Base-by-base conservation (phyloP, 2,329 filamentous ascomycete species). In the Xylariomycetidae sp. region DNA sequence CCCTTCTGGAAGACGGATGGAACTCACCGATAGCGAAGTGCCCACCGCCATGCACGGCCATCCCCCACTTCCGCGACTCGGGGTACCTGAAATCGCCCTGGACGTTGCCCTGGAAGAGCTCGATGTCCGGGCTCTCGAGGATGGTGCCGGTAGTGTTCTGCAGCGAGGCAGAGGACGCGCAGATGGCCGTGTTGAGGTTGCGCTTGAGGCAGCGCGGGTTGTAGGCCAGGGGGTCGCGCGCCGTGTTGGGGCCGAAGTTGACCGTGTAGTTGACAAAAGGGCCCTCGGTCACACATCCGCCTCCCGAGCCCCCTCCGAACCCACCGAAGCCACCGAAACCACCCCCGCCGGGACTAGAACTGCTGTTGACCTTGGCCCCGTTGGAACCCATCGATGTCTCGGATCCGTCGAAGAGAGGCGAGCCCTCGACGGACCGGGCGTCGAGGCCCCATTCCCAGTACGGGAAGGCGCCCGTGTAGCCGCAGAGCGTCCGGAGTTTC, bases 221-320 rank as follows among this genome's bases (percentile, higher is more conserved):
- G 34, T 63, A 59, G 20, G 45, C 50, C 10, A 62, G 49, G 4
- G 57, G 43, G 35, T 57, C 37, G 6, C 30, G 3, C 12, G 46
- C 46, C 28, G 49, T 48, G 30, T 58, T 52, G 6, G 63, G 60
- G 0, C 64, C 63, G 27, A 67, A 48, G 41, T 60, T 62, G 13
- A 64, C 55, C 1, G 50, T 57, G 45, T 62, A 59, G 46, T 62
- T 60, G 16, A 48, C 45, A 13, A 74, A 63, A 1, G 72, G 72
- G 0, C 70, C 70, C 2, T 49, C 54, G 6, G 50, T 53, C 0
- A 77, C 57, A 48, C 72, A 77, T 2, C 74, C 74, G 25, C 74
- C 74, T 11, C 74, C 74, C 0, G 59, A 56, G 9, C 69, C 72
- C 0, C 65, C 58, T 0, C 65, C 63, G 12, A 67, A 37, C 44